phyloP scores from a whole-genome alignment of 352 stramenopile species.

The Phytophthora palmivora region DNA sequence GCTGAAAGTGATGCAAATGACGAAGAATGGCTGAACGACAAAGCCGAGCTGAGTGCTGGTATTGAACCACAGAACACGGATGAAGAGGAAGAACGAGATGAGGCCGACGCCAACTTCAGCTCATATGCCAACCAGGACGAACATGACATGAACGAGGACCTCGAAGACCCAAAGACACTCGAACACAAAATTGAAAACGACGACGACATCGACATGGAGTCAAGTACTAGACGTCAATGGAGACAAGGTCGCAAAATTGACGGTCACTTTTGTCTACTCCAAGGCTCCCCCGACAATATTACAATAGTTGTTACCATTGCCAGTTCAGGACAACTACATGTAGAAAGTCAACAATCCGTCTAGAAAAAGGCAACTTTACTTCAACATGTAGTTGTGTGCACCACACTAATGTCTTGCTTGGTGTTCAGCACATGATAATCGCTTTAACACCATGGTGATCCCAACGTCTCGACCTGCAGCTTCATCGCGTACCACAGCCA shows the following conservation, averaged over 20 bases:
- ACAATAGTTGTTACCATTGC: slow-evolving; percentile 5
- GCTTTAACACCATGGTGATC: neutral
- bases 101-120: slow-evolving; percentile 8
- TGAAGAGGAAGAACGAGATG: slow-evolving; percentile 19
- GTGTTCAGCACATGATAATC: neutral
- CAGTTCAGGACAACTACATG: slow-evolving; percentile 7
- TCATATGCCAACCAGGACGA: slow-evolving; percentile 28
- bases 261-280: slow-evolving; percentile 24
- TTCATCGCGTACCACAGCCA: neutral
- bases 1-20: slow-evolving; percentile 9
- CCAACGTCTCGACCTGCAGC: neutral
- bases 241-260: slow-evolving; percentile 30
- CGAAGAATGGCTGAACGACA: slow-evolving; percentile 2
- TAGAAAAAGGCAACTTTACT: too few relatives aligned
- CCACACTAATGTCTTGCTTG: neutral
- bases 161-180: neutral
- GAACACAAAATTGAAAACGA: neutral
- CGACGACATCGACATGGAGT: neutral
- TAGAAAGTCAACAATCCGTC: too few relatives aligned
- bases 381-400: too few relatives aligned
- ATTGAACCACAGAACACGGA: slow-evolving; percentile 7
- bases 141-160: slow-evolving; percentile 1
- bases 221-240: slow-evolving; percentile 2
- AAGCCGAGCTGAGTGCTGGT: neutral
- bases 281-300: neutral